Evolutionary conservation across 1,284 basidiomycete genomes (phyloP).

Genomic region (Trametes polyzona): DNA sequence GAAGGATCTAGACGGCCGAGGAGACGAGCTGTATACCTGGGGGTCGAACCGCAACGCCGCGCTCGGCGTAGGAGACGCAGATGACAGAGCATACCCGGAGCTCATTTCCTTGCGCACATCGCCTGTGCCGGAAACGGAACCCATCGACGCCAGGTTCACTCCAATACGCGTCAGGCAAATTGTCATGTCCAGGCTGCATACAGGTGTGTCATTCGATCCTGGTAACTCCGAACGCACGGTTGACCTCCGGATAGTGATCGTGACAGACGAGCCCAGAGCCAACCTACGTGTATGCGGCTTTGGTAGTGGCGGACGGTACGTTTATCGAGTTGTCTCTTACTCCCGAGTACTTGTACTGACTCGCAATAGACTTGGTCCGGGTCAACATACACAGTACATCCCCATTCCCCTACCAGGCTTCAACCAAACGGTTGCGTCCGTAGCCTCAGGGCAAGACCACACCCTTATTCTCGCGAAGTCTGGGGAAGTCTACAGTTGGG

Average conservation of each 20-base stretch:
- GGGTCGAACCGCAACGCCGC: constrained; percentile 89
- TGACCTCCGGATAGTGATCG: constrained; percentile 48
- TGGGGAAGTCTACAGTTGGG: constrained; percentile 92
- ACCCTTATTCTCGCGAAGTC: constrained; percentile 82
- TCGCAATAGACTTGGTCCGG: constrained; percentile 65
- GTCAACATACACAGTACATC: constrained; percentile 80
- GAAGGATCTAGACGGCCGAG: constrained; percentile 33
- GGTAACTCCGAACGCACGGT: not conserved
- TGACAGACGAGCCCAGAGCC: constrained; percentile 74
- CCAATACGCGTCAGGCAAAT: constrained; percentile 69
- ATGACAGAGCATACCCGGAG: constrained; percentile 84
- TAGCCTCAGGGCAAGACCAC: constrained; percentile 94
- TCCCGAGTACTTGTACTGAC: not conserved
- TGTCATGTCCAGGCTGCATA: constrained; percentile 86
- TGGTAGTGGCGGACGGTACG: constrained; percentile 78
- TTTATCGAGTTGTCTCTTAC: not conserved
- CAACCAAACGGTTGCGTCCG: constrained; percentile 48
- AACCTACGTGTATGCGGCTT: constrained; percentile 89
- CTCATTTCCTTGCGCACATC: constrained; percentile 58
- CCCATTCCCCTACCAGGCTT: constrained; percentile 67
- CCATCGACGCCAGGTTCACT: constrained; percentile 51
- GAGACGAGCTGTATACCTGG: constrained; percentile 86
- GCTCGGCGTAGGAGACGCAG: constrained; percentile 82
- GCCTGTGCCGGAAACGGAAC: constrained; percentile 25
- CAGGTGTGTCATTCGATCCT: constrained; percentile 40